Base-by-base conservation (phyloP, 192 early-diverging fungal species). In the Spizellomyces sp. region DNA sequence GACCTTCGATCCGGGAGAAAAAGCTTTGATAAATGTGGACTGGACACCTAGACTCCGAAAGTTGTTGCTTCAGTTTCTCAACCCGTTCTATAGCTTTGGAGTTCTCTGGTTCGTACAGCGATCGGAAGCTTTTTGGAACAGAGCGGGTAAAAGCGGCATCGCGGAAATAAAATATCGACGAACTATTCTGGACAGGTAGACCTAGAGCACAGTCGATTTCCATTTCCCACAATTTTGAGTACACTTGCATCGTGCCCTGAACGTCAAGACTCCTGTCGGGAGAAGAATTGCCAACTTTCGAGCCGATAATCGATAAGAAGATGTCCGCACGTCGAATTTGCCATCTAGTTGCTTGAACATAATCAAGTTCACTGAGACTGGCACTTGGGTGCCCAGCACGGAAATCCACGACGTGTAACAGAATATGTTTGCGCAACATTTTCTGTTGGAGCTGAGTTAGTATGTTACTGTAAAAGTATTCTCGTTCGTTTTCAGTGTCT, bases 91-190 rank as follows among this genome's bases (percentile, higher is more conserved):
- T 55, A 3, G 58, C 55, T 19, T 4, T 44, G 2, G 21, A 14
- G 43, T 67, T 43, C 1, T 71, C 45, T 36, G 71, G 43, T 47
- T 47, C 47, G 46, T 73, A 73, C 46, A 27, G 17, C 15, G 12
- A 7, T 43, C 67, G 48, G 46, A 73, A 71, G 17, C 45, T 70
- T 70, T 73, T 73, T 14, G 71, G 71, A 1, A 73, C 71, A 36
- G 71, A 73, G 9, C 64, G 48, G 10, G 69, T 21, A 6, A 70
- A 73, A 14, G 43, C 12, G 17, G 66, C 45, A 52, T 73, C 71
- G 21, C 71, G 42, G 27, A 59, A 27, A 45, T 73, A 73, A 36
- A 73, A 70, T 12, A 42, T 19, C 1, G 4, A 66, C 14, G 59
- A 12, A 41, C 41, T 42, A 15, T 64, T 10, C 44, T 47, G 44